Evolutionary conservation across 2,329 filamentous ascomycete genomes (phyloP), one percentile per base, ranked within the genome.

Genomic region (Colletotrichum aenigma): DNA sequence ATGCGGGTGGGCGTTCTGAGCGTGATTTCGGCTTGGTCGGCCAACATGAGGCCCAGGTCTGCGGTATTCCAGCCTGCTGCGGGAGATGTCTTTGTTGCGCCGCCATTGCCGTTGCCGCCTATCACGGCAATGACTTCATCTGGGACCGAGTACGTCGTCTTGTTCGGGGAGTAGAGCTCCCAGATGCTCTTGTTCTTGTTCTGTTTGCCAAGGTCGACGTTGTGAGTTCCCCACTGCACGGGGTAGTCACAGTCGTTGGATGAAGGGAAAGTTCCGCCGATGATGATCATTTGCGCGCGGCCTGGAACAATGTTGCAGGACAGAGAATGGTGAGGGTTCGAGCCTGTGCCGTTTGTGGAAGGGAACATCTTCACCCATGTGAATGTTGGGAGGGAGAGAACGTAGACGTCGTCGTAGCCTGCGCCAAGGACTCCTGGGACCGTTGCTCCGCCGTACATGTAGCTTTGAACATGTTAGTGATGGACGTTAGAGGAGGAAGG

Each of bases 381-480:
- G 81, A 93, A 94, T 2, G 90, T 89, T 2, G 92, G 92, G 18
- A 94, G 84, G 9, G 89, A 88, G 24, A 93, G 85, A 70, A 93
- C 89, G 79, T 92, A 93, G 70, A 90, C 86, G 82, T 93, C 91
- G 79, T 93, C 90, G 79, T 87, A 93, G 26, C 90, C 91, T 16
- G 86, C 83, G 0, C 85, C 85, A n/a, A 62, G 55, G 4, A 71
- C 71, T 48, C 88, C 78, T 2, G 86, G 84, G 69, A 90, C 87
- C 9, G 87, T 87, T 28, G 86, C 85, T 18, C 92, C 92, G 58
- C 92, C 92, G 79, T 93, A 93, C 4, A 93, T 80, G 77, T 93
- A 93, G 43, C 91, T 92, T 74, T 13, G 6, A 13, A 30, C 10
- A 16, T 18, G 21, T 75, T 26, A 79, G 78, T 58, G 18, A 12